Percentiles rank a stretch among this genome's conserved stretches.
Evolutionary conservation across 1,284 basidiomycete genomes (phyloP).

Genomic region (Phylloboletellus chloephorus): DNA sequence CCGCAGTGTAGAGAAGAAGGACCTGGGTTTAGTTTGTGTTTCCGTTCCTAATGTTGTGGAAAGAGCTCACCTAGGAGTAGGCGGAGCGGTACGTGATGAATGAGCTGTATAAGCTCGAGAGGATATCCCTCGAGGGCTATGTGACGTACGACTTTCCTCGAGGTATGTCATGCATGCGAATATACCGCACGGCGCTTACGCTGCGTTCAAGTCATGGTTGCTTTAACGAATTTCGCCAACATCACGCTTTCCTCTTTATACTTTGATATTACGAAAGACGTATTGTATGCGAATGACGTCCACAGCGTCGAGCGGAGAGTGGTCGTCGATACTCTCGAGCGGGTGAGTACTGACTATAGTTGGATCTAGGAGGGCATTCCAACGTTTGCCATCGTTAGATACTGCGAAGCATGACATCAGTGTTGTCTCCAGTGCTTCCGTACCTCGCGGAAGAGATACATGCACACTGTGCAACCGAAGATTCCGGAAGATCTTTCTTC

Average conservation of each 20-base stretch:
- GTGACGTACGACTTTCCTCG: constrained; percentile 76
- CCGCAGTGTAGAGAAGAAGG: constrained; percentile 37
- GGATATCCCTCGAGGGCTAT: constrained; percentile 64
- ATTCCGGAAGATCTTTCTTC: constrained; percentile 54
- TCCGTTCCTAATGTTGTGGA: neutral
- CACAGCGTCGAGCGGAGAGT: constrained; percentile 54
- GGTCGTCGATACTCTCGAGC: constrained; percentile 67
- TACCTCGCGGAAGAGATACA: constrained; percentile 91
- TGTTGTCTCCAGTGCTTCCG: constrained; percentile 86
- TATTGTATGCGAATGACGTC: constrained; percentile 71
- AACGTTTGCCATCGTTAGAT: constrained; percentile 44
- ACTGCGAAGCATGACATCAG: constrained; percentile 61
- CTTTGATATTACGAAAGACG: constrained; percentile 90
- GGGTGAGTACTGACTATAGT: constrained; percentile 41
- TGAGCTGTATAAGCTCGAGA: constrained; percentile 73
- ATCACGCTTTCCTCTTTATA: constrained; percentile 78
- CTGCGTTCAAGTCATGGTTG: constrained; percentile 46
- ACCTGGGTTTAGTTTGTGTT: constrained; percentile 60
- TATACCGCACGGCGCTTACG: constrained; percentile 5
- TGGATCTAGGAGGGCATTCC: neutral
- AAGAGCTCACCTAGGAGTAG: constrained; percentile 37
- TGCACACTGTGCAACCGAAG: constrained; percentile 28
- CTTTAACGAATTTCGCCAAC: constrained; percentile 64
- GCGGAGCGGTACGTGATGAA: constrained; percentile 84
- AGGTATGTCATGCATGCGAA: constrained; percentile 46